These are phyloP conservation scores for Capsicum rhomboideum DNA, from an alignment of 257 asterid genomes.

Conservation along the genomic window DNA sequence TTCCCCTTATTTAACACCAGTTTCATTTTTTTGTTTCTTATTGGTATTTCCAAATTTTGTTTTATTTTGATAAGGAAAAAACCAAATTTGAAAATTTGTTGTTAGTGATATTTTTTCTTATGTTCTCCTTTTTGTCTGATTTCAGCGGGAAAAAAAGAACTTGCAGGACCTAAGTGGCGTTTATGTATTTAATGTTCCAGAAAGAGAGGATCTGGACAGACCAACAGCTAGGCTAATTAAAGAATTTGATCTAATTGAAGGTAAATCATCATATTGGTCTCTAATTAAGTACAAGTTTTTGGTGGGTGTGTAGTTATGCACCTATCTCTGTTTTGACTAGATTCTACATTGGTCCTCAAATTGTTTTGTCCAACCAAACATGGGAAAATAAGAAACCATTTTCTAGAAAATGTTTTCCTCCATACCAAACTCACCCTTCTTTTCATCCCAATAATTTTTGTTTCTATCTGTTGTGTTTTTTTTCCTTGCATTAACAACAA, in stretches of 20 bases:
- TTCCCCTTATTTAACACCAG: neutral
- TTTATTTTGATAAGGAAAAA: neutral
- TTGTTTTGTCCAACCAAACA: neutral
- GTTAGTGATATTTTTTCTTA: conserved; percentile 6
- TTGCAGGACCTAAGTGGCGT: conserved; percentile 81
- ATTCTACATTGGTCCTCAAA: neutral
- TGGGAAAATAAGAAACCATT: too few species aligned
- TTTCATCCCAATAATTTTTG: neutral
- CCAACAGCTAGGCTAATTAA: conserved; percentile 92
- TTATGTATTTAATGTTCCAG: conserved; percentile 85
- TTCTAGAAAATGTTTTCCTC: too few species aligned
- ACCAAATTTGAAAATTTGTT: neutral
- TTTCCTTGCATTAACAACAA: neutral
- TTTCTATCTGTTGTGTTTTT: neutral
- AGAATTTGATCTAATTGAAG: conserved; percentile 74
- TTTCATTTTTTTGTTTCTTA: neutral
- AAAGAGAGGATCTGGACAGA: conserved; percentile 79
- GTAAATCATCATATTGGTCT: conserved; percentile 14
- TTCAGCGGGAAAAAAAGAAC: conserved; percentile 88
- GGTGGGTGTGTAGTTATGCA: neutral
- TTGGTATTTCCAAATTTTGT: neutral
- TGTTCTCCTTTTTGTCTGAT: conserved; percentile 18
- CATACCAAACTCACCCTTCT: neutral
- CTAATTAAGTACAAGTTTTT: neutral
- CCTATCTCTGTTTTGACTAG: neutral